Evolutionary conservation across 805 yeast species (phyloP).

Genomic region (Maudiozyma turicensis): DNA sequence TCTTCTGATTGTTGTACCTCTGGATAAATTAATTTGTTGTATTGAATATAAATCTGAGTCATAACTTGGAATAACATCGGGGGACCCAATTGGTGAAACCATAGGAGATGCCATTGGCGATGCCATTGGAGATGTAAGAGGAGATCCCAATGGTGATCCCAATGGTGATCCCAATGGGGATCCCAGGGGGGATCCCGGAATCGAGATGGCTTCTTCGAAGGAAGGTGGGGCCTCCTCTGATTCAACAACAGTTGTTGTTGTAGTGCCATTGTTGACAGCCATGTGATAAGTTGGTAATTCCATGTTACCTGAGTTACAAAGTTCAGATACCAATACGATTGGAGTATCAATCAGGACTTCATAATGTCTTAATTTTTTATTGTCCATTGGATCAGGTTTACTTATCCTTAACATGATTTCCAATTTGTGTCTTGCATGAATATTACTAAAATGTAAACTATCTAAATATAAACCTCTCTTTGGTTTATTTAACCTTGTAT

Average conservation of each 20-base stretch:
- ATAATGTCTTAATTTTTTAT: slow-evolving; percentile 52
- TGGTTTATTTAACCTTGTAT: slow-evolving; percentile 16
- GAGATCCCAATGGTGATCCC: slow-evolving; percentile 13
- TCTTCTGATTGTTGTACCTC: slow-evolving; percentile 17
- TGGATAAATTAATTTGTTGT: slow-evolving; percentile 16
- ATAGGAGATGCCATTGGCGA: slow-evolving; percentile 18
- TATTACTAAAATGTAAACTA: slow-evolving; percentile 46
- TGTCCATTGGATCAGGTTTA: slow-evolving; percentile 41
- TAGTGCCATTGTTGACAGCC: slow-evolving; percentile 12
- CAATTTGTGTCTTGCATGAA: slow-evolving; percentile 53
- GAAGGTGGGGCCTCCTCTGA: slow-evolving; percentile 39
- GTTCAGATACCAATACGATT: slow-evolving; percentile 39
- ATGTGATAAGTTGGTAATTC: slow-evolving; percentile 31
- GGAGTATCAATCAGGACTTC: slow-evolving; percentile 79
- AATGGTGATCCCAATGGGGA: slow-evolving; percentile 10
- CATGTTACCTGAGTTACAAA: slow-evolving; percentile 30
- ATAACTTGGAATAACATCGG: slow-evolving; percentile 8
- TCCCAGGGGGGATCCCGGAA: slow-evolving; percentile 35
- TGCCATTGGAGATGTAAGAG: neutral
- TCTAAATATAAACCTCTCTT: slow-evolving; percentile 46
- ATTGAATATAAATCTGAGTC: slow-evolving; percentile 15
- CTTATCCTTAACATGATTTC: slow-evolving; percentile 64
- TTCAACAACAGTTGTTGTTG: neutral
- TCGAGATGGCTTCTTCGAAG: slow-evolving; percentile 50
- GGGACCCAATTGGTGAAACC: slow-evolving; percentile 8